Conservation (phyloP, 345 rosid genomes). For the Eucalyptus erythrocorys region DNA sequence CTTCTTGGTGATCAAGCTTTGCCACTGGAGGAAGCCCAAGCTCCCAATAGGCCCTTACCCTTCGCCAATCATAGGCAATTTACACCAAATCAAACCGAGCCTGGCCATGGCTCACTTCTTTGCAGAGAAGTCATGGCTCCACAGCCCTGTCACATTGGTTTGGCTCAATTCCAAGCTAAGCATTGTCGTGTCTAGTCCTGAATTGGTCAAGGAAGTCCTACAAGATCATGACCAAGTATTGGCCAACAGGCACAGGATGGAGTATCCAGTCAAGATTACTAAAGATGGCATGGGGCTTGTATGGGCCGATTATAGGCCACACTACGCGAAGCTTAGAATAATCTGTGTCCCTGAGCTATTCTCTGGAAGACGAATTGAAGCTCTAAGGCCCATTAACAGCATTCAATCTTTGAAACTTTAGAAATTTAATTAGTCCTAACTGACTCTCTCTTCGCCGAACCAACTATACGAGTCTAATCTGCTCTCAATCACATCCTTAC, state of each 20-base stretch:
- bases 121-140: conserved; percentile 56
- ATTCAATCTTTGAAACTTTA: neutral
- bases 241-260: conserved; percentile 62
- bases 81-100: conserved; percentile 64
- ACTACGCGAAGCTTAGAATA: conserved; percentile 85
- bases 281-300: conserved; percentile 74
- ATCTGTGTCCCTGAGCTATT: conserved; percentile 83
- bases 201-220: conserved; percentile 63
- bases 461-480: neutral
- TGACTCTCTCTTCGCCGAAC: neutral
- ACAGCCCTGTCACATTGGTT: conserved; percentile 80
- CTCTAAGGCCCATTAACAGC: conserved; percentile 45
- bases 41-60: conserved; percentile 76
- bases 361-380: conserved; percentile 61
- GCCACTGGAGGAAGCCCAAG: conserved; percentile 35
- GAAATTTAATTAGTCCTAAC: neutral
- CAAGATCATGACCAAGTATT: conserved; percentile 66
- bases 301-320: conserved; percentile 96
- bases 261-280: conserved; percentile 68
- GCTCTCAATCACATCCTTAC: neutral
- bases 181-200: conserved; percentile 56
- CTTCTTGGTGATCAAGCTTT: neutral
- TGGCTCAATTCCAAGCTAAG: conserved; percentile 82
- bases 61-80: conserved; percentile 73
- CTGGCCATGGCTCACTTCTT: conserved; percentile 51